Base-by-base conservation (phyloP, 225 moss, liverwort and hornwort species). In the Takakia lepidozioides region DNA sequence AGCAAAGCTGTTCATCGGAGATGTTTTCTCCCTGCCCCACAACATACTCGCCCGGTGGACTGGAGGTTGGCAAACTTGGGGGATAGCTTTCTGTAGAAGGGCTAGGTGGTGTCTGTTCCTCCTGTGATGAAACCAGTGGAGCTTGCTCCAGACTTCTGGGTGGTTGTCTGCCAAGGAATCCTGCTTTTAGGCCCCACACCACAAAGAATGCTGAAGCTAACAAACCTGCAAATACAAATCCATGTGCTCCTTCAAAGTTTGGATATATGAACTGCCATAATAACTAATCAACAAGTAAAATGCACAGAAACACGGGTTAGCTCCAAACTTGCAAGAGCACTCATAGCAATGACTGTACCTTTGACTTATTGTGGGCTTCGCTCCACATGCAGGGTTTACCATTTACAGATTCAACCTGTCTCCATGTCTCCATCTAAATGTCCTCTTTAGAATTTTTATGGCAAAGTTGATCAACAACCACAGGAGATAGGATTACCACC, bases 1-100 rank as follows among this genome's bases (percentile, higher is more conserved):
- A 69, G 49, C 78, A 79, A 37, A 79, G 78, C 25, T 70, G 66
- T 2, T 74, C 78, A 17, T 60, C 57, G 28, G 38, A 17, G 56
- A 50, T 49, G 19, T 66, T 66, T 56, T 54, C 53, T 64, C 24
- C 57, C 5, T 37, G 46, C 58, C 55, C 56, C 19, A 35, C 62
- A 29, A 52, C 7, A 1, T 11, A 13, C 18, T 63, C 62, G 35
- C 53, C 69, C 2, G 24, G 16, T 4, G 63, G 46, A 27, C 36
- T 39, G 15, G 63, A 57, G 32, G 63, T 37, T 40, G 53, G 30
- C 41, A 59, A 40, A 50, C 54, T 63, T 25, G 50, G 41, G 46
- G 69, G 37, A 38, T 73, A 46, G 38, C 49, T 60, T 22, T n/a
- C n/a, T n/a, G 43, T 18, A 54, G 57, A 57, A 52, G 22, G 17